These are phyloP conservation scores for Carex scoparia DNA, from an alignment of 176 grass and related monocot genomes.

Conservation along the genomic window DNA sequence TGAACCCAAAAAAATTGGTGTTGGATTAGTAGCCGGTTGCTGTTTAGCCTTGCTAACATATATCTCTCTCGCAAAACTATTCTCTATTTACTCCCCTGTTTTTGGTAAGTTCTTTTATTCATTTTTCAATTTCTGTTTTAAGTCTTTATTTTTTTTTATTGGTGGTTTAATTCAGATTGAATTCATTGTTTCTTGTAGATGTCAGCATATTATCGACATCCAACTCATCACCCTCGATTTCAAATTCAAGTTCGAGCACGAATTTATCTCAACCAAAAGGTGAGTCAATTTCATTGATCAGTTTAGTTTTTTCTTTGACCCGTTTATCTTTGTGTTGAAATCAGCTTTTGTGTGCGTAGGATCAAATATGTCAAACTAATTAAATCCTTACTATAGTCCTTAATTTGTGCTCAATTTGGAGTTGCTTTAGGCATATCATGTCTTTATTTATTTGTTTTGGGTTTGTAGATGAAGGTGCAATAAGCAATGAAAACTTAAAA, in stretches of 20 bases:
- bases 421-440: neutral
- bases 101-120: slow-evolving; percentile 30
- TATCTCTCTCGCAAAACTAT: slow-evolving; percentile 57
- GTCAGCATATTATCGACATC: neutral
- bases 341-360: neutral
- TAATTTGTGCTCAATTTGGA: neutral
- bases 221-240: slow-evolving; percentile 24
- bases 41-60: slow-evolving; percentile 66
- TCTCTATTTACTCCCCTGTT: slow-evolving; percentile 64
- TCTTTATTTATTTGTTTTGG: neutral
- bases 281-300: neutral
- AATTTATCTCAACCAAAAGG: neutral
- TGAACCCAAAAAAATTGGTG: slow-evolving; percentile 58
- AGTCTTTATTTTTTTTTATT: neutral
- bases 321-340: neutral
- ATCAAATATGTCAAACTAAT: neutral
- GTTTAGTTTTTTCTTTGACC: neutral
- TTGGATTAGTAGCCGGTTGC: slow-evolving; percentile 49
- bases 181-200: neutral
- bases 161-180: neutral
- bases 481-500: neutral
- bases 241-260: slow-evolving; percentile 19
- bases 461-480: slow-evolving; percentile 2
- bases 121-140: neutral
- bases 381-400: neutral